Conservation (phyloP, 2,329 filamentous ascomycete genomes). For the Claviceps capensis region DNA sequence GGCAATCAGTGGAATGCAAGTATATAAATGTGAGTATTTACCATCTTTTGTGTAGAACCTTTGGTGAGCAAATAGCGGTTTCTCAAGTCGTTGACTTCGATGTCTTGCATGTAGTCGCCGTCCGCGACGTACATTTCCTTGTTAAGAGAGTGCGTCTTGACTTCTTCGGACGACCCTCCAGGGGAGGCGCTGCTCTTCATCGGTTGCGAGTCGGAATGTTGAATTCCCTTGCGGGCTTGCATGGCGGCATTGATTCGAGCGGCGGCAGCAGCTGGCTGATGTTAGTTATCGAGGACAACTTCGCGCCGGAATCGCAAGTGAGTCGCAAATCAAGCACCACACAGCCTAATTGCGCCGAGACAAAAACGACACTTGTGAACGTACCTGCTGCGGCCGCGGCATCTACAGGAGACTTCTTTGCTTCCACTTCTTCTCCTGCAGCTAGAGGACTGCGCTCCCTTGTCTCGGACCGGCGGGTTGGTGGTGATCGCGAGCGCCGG, state of each 20-base stretch:
- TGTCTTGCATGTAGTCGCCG: slow-evolving; percentile 96
- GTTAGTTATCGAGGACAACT: slow-evolving; percentile 11
- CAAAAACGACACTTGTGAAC: slow-evolving; percentile 11
- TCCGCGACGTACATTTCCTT: slow-evolving; percentile 82
- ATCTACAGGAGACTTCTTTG: slow-evolving; percentile 42
- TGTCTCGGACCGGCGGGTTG: slow-evolving; percentile 50
- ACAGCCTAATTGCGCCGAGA: not conserved
- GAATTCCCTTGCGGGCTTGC: slow-evolving; percentile 75
- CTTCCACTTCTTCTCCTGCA: slow-evolving; percentile 26
- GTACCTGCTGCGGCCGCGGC: slow-evolving; percentile 67
- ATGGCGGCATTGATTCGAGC: slow-evolving; percentile 76
- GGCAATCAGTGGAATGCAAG: slow-evolving; percentile 21
- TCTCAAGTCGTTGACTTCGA: slow-evolving; percentile 94
- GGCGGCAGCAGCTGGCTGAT: slow-evolving; percentile 61
- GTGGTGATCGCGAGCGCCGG: slow-evolving; percentile 77
- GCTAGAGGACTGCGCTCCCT: slow-evolving; percentile 70
- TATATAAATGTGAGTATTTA: slow-evolving; percentile 60
- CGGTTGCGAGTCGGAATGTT: slow-evolving; percentile 80
- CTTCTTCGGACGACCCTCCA: slow-evolving; percentile 3
- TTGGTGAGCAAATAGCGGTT: slow-evolving; percentile 97
- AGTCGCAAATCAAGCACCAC: not conserved
- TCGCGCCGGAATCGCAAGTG: not conserved
- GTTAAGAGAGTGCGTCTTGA: slow-evolving; percentile 6
- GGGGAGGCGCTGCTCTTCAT: slow-evolving; percentile 32
- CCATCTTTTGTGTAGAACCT: slow-evolving; percentile 96